Base-by-base conservation (phyloP, 192 early-diverging fungal genomes). In the Coemansia sp. region DNA sequence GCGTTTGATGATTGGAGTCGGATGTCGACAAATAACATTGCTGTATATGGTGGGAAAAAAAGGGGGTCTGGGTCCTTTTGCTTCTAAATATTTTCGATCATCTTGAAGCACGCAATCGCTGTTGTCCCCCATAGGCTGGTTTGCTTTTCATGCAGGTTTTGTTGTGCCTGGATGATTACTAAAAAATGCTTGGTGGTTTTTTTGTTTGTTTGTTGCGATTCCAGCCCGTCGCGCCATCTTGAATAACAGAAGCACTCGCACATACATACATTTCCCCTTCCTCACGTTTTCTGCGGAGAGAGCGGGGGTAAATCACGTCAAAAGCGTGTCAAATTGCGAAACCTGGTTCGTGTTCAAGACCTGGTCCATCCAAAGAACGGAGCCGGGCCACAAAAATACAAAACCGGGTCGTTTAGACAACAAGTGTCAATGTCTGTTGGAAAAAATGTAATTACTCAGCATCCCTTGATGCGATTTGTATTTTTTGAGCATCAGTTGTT, bases 21-120 rank as follows among this genome's bases (percentile, higher is more conserved):
- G 39, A 12, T 41, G 39, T 12, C 39, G 11, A 12, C 5, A 41
- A 41, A 41, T 41, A 41, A 41, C 11, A 41, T 6, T 41, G 39
- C 39, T 12, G 11, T 9, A 41, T 41, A 41, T 41, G 39, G 39
- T 41, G 39, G 39, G 39, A 41, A 41, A 41, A 41, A 41, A 41
- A 41, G 39, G 39, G 11, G 39, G 39, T 41, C 39, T 41, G 39
- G 39, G 39, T 48, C 45, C 39, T 12, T 41, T 41, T 12, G 11
- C 11, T 41, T 41, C 39, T 12, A 9, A 41, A 41, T 41, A 12
- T 12, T 12, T 12, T 41, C 22, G 15, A 54, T 54, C 17, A 20
- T 17, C 22, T n/a, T 17, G n/a, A 54, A 54, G 52, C 52, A 54
- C 52, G 52, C 52, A 54, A 54, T 54, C 52, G 52, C 8, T 22